phyloP scores from a whole-genome alignment of 2,329 filamentous ascomycete genomes.

The Phymatotrichopsis omnivora region DNA sequence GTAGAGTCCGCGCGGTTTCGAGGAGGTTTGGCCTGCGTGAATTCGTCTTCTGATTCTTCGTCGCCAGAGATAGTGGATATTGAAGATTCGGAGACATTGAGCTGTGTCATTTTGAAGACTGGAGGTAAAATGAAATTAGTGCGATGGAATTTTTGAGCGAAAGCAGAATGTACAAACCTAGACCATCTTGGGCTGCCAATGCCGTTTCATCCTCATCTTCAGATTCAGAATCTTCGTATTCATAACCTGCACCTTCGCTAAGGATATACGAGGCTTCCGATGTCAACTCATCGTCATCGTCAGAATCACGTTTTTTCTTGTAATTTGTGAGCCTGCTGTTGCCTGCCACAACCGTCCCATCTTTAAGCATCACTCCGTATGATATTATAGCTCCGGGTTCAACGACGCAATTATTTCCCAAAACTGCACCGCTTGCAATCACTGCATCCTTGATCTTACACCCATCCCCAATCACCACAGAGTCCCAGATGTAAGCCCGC shows the following conservation, averaged over 20 bases:
- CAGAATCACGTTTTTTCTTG: constrained; percentile 33
- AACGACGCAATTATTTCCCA: constrained; percentile 63
- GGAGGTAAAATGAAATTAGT: too few species aligned
- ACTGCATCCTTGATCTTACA: constrained; percentile 61
- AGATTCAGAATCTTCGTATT: constrained; percentile 53
- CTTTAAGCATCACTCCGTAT: constrained; percentile 61
- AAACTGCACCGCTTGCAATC: constrained; percentile 58
- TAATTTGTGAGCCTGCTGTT: constrained; percentile 40
- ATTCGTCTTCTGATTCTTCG: constrained; percentile 57
- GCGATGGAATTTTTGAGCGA: too few species aligned
- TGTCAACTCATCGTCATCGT: constrained; percentile 20
- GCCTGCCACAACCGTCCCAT: constrained; percentile 41
- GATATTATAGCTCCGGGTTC: constrained; percentile 68
- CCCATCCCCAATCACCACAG: constrained; percentile 65
- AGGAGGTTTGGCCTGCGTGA: constrained; percentile 47
- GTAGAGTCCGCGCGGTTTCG: constrained; percentile 15
- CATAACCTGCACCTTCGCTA: constrained; percentile 19
- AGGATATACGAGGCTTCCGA: too few species aligned
- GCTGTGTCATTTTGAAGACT: constrained; percentile 45
- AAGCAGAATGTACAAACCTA: too few species aligned
- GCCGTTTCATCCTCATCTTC: constrained; percentile 49
- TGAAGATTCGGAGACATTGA: constrained; percentile 42
- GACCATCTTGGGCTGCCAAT: constrained; percentile 33
- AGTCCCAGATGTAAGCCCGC: constrained; percentile 80
- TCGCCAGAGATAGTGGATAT: constrained; percentile 59